Conservation (phyloP, 257 asterid genomes). For the Scutellaria galericulata region DNA sequence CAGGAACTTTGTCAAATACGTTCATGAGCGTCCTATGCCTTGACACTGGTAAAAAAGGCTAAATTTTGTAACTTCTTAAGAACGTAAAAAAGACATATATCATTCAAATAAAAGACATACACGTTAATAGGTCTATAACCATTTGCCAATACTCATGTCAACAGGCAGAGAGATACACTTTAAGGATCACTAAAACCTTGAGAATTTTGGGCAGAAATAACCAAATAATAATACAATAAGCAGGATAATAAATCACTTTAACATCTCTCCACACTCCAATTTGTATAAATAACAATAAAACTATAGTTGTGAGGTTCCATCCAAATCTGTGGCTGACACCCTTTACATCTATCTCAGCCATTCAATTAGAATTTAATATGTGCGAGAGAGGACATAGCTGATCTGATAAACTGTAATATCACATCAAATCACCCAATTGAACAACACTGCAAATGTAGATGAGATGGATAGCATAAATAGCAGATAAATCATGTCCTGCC, state of each 20-base stretch:
- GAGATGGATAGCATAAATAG: neutral
- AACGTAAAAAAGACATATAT: neutral
- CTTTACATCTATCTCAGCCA: too few relatives aligned
- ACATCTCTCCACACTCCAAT: neutral
- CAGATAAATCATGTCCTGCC: neutral
- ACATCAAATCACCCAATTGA: conserved; percentile 8
- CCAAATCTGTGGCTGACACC: too few relatives aligned
- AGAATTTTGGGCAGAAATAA: conserved; percentile 14
- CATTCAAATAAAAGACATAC: conserved; percentile 4
- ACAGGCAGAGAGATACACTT: neutral
- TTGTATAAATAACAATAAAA: neutral
- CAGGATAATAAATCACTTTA: neutral
- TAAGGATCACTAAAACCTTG: conserved; percentile 1
- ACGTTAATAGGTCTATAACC: neutral
- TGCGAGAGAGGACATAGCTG: neutral
- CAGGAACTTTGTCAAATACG: conserved; percentile 77
- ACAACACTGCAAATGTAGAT: conserved; percentile 6
- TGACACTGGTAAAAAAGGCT: conserved; percentile 55
- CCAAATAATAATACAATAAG: neutral
- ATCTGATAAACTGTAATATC: neutral
- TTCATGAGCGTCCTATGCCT: conserved; percentile 94
- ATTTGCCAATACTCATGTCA: neutral
- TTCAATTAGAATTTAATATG: too few relatives aligned
- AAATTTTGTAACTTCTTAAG: neutral
- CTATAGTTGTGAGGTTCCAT: neutral